Base-by-base conservation (phyloP, 2,329 filamentous ascomycete genomes). In the Nothomitra cinnamomea region DNA sequence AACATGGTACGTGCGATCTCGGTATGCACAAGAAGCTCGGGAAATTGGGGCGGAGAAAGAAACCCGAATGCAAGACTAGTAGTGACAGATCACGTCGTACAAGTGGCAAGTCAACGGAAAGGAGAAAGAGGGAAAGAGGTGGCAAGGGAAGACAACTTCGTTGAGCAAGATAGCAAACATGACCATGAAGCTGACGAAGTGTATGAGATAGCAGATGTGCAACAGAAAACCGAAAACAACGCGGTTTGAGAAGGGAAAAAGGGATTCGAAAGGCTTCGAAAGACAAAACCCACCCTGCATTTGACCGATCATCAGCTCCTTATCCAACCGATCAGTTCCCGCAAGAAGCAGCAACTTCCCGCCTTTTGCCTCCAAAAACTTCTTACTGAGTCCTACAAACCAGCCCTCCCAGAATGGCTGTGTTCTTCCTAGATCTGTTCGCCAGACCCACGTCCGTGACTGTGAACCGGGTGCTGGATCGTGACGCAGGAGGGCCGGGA, bases 371-470 rank as follows among this genome's bases (percentile, higher is more conserved):
- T 74, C 76, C 43, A 95, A 73, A 63, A 96, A 98, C 68, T 94
- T 95, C 61, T 78, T 79, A 65, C 87, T 94, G 61, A 96, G 73
- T 0, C 88, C 88, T 10, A 79, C 74, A 63, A 95, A 96, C 90
- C 90, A 98, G 58, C 80, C 84, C 65, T 92, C 83, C 90, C 90
- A 98, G 66, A 89, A 96, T 0, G 85, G 80, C 62, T 94, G 84
- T 7, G 92, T 96, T 38, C 79, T 79, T 0, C 76, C 79, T 24
- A 96, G 73, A 63, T 95, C 82, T 2, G 92, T 96, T 59, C 82
- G 76, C 92, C 92, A 98, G 55, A 76, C 75, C 84, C 85, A 94
- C 1, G 78, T 74, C 51, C 75, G 70, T 15, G 4, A 63, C 60
- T 2, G 60, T 52, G 47, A 21, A 6, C 57, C 55, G 2, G 58